Percentiles rank a stretch among this genome's conserved stretches.
Evolutionary conservation across 176 grass and related monocot species (phyloP).

Genomic region (Hordeum marinum): DNA sequence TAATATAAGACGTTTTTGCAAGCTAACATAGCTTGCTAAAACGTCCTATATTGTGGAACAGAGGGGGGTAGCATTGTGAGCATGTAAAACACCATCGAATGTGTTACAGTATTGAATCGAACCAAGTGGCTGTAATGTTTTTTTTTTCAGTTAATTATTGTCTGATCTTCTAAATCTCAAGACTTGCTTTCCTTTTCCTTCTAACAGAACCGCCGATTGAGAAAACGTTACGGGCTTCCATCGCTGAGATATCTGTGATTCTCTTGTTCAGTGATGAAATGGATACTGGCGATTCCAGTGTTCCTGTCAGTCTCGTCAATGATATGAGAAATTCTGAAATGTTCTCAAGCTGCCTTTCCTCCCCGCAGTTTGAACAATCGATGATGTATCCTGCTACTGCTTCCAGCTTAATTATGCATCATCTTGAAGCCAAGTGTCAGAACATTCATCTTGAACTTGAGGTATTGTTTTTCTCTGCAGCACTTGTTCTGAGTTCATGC

Average conservation of each 20-base stretch:
- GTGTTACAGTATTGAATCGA: constrained; percentile 1
- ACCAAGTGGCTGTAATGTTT: neutral
- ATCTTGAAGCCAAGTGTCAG: constrained; percentile 78
- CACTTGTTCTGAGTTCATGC: neutral
- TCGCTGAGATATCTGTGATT: constrained; percentile 68
- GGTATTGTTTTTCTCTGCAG: constrained; percentile 44
- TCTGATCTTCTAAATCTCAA: constrained; percentile 17
- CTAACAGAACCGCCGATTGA: constrained; percentile 69
- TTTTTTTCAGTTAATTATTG: neutral
- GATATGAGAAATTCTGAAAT: constrained; percentile 55
- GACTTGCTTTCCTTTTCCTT: constrained; percentile 35
- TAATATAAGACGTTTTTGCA: no score
- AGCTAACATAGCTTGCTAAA: no score
- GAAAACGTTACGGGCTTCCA: constrained; percentile 62
- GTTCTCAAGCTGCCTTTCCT: constrained; percentile 68
- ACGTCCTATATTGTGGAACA: no score
- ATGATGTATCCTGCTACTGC: constrained; percentile 36
- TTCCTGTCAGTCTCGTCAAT: constrained; percentile 14
- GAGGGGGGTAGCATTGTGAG: neutral
- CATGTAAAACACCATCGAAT: neutral
- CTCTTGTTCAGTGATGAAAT: constrained; percentile 60
- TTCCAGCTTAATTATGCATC: constrained; percentile 57
- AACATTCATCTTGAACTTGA: constrained; percentile 64
- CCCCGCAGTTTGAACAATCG: constrained; percentile 50
- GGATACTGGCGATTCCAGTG: constrained; percentile 15